Base-by-base conservation (phyloP, 2,329 filamentous ascomycete species). In the Microcera coccophila region DNA sequence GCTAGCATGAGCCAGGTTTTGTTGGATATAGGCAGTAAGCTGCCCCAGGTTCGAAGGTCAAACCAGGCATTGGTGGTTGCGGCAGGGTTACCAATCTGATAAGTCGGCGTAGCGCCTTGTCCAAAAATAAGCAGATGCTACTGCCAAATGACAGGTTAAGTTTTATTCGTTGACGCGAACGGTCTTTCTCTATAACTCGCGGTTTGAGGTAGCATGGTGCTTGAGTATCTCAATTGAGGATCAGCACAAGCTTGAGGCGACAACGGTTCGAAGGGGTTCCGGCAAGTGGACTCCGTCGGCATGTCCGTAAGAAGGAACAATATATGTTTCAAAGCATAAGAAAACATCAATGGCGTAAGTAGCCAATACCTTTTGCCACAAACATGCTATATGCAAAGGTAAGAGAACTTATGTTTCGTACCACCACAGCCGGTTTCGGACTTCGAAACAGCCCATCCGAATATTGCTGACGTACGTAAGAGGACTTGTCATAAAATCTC, bases 31-130 rank as follows among this genome's bases (percentile, higher is more conserved):
- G n/a, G n/a, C n/a, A n/a, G n/a, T n/a, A n/a, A n/a, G n/a, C n/a
- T n/a, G n/a, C n/a, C n/a, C n/a, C n/a, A n/a, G n/a, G n/a, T n/a
- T n/a, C n/a, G 22, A 26, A 12, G 22, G 22, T 12, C 22, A 26
- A 38, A 41, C 29, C 47, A 28, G 12, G 33, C 17, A 24, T 42
- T 42, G 26, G 45, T 39, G 41, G 42, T 8, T 34, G 20, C 43
- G 34, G 33, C 39, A 43, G 53, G 22, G 56, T 58, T 56, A 35
- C 43, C 24, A 39, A 37, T 24, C 32, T 34, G 14, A 17, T 33
- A 36, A 54, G 41, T 45, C 38, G 40, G 42, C 44, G 22, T 42
- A 39, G 32, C 49, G 47, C 34, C 48, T 38, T 29, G 35, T 40
- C 48, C 45, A 53, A 50, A 35, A 39, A 39, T 29, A 7, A 26